Base-by-base conservation (phyloP, 1,139 yeast genomes). In the Scheffersomyces illinoinensis region DNA sequence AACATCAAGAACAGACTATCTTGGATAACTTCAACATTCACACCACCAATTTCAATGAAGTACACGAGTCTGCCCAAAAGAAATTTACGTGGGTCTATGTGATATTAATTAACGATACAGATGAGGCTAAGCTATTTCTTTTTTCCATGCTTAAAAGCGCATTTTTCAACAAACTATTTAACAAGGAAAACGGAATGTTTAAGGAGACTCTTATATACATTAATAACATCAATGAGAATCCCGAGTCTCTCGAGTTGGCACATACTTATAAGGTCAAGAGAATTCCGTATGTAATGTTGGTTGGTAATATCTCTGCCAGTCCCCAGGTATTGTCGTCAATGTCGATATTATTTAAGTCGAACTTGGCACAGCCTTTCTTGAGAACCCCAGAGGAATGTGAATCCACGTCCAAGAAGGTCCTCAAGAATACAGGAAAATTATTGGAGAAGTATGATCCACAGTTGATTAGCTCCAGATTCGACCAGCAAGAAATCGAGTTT, bases 241-340 rank as follows among this genome's bases (percentile, higher is more conserved):
- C 87, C 0, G 89, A 86, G 66, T 78, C 85, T 1, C 80, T 73
- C 66, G 86, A 83, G 64, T 78, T 86, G 19, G 88, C 85, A 2
- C 67, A 68, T 46, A 71, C 78, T 2, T 85, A 85, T 68, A 71
- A 69, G 50, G 76, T 72, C 5, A 70, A 69, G 53, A 71, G 76
- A 51, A 62, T 81, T 7, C 90, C 90, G 0, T 83, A 73, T 61
- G 62, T 85, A 14, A 73, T 76, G 70, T 66, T 85, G 51, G 71
- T 82, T 46, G 84, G 83, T 3, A 85, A 85, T 61, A 85, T 85
- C 1, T 78, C 87, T 14, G 76, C 84, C 53, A 77, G 76, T 56
- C 87, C 85, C 0, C 71, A 78, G 3, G 71, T 84, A 4, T 76
- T 82, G 73, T 58, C 59, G 8, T 79, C 85, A 39, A 85, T 85